A percentile compares a stretch with the other conserved stretches of the same genome.
phyloP scores from a whole-genome alignment of 1,139 yeast species.

The Yamadazyma kanchanaburiensis region DNA sequence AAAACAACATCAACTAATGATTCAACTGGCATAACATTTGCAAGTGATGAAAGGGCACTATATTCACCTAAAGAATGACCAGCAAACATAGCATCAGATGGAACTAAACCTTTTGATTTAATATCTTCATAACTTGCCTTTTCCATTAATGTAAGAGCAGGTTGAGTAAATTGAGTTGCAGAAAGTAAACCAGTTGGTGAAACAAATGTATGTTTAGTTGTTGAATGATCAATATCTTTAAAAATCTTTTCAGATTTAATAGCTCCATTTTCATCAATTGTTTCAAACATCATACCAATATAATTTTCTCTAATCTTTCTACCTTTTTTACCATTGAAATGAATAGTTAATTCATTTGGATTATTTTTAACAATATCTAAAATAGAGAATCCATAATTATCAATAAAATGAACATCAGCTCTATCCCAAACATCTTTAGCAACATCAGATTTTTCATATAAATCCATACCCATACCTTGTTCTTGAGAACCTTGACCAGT shows the following conservation, averaged over 20 bases:
- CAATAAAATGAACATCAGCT: constrained; percentile 90
- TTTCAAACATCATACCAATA: constrained; percentile 96
- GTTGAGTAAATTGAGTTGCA: constrained; percentile 98
- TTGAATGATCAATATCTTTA: constrained; percentile 79
- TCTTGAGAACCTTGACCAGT: constrained; percentile 99
- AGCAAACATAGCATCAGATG: constrained; percentile 91
- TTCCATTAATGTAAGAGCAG: constrained; percentile 98
- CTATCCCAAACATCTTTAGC: constrained; percentile 97
- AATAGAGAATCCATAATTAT: constrained; percentile 95
- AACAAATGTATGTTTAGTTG: constrained; percentile 82
- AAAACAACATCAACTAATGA: constrained; percentile 96
- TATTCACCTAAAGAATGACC: constrained; percentile 99
- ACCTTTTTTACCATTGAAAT: constrained; percentile 98
- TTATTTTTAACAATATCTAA: constrained; percentile 92
- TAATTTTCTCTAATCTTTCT: constrained; percentile 92
- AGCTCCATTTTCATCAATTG: constrained; percentile 80
- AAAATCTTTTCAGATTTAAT: constrained; percentile 90
- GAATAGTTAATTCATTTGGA: constrained; percentile 92
- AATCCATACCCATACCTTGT: constrained; percentile 99
- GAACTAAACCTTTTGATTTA: constrained; percentile 93
- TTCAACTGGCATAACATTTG: constrained; percentile 98
- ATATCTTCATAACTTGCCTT: constrained; percentile 98
- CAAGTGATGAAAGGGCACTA: constrained; percentile 94
- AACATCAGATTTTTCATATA: constrained; percentile 84
- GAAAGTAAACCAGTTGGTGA: constrained; percentile 95